Percentiles rank a stretch among this genome's conserved stretches.
phyloP scores from a whole-genome alignment of 139 green algal species.

The Nannochloris sp. region DNA sequence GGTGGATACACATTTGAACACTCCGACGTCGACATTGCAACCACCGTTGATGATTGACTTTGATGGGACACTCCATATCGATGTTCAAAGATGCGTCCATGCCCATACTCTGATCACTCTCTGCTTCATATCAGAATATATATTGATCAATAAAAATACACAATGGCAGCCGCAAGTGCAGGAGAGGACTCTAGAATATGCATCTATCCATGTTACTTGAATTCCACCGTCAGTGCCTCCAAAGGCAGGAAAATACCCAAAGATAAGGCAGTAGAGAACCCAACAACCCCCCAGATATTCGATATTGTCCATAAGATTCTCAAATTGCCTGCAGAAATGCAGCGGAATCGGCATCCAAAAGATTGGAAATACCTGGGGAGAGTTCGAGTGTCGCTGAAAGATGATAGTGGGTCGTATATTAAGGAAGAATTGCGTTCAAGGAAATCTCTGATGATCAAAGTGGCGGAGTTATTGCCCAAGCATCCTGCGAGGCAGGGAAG shows the following conservation, averaged over 20 bases:
- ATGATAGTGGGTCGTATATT: constrained; percentile 24
- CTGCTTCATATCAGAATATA: not conserved
- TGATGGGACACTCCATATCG: no score
- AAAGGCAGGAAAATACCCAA: constrained; percentile 8
- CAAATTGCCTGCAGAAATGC: constrained; percentile 32
- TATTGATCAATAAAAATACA: not conserved
- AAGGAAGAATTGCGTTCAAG: constrained; percentile 42
- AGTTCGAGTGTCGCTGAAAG: constrained; percentile 43
- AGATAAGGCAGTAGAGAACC: constrained; percentile 14
- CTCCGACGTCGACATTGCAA: no score
- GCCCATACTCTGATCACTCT: no score
- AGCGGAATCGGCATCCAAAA: constrained; percentile 48
- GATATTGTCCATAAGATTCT: constrained; percentile 32
- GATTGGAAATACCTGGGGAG: constrained; percentile 40
- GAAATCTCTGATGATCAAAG: constrained; percentile 24
- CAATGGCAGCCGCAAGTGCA: not conserved
- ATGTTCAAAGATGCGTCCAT: no score
- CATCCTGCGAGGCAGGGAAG: constrained; percentile 1
- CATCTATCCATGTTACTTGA: constrained; percentile 12
- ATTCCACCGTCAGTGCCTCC: not conserved
- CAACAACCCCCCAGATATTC: constrained; percentile 36
- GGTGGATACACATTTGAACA: no score
- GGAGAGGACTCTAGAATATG: not conserved
- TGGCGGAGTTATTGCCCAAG: constrained; percentile 24
- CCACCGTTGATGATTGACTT: no score